These are phyloP conservation scores for Gleditsia sinensis DNA, from an alignment of 306 rosid genomes.

Conservation along the genomic window DNA sequence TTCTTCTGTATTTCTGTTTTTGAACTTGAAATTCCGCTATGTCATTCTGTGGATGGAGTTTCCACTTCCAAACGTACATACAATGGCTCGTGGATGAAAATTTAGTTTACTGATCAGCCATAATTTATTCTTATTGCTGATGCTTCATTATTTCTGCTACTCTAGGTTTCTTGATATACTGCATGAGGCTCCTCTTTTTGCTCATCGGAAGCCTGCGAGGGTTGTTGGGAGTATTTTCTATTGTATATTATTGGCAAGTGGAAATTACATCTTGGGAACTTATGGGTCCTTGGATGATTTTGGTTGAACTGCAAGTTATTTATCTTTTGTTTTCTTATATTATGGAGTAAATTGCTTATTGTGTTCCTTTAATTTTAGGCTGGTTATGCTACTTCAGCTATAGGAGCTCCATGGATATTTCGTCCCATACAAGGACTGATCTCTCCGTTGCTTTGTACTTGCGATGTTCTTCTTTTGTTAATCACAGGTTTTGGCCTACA, in stretches of 20 bases:
- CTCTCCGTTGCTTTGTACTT: slow-evolving; percentile 79
- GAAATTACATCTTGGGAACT: not conserved
- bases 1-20: not conserved
- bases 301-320: slow-evolving; percentile 10
- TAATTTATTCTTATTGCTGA: not conserved
- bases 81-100: not conserved
- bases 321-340: not conserved
- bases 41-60: not conserved
- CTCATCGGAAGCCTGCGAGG: slow-evolving; percentile 85
- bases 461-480: slow-evolving; percentile 75
- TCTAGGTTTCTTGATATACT: slow-evolving; percentile 86
- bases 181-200: slow-evolving; percentile 92
- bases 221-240: slow-evolving; percentile 80
- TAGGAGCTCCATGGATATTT: slow-evolving; percentile 81
- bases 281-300: slow-evolving; percentile 3
- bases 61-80: not conserved
- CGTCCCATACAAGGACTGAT: slow-evolving; percentile 45
- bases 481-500: slow-evolving; percentile 65
- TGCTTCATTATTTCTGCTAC: not conserved
- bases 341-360: slow-evolving; percentile 19
- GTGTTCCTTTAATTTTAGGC: slow-evolving; percentile 58
- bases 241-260: slow-evolving; percentile 73
- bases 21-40: slow-evolving; percentile 5
- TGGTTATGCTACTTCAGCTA: slow-evolving; percentile 72
- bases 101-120: not conserved